Percentiles rank a stretch among this genome's conserved stretches.
These are phyloP conservation scores for sunflower (Helianthus annuus) DNA, from an alignment of 129 eudicot species.

Conservation along the genomic window HanXRQr2.0-SUNRISE NC_035443.2:165809365-165809864, in stretches of 20 bases:
- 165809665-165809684: conserved; percentile 94
- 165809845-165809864: conserved; percentile 13
- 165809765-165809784: conserved; percentile 92
- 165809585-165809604: conserved; percentile 33
- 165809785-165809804: conserved; percentile 75
- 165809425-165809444: conserved; percentile 65
- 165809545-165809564: conserved; percentile 69
- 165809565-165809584: conserved; percentile 83
- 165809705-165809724: conserved; percentile 74
- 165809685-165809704: conserved; percentile 74
- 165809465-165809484: conserved; percentile 77
- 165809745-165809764: conserved; percentile 95
- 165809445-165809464: conserved; percentile 58
- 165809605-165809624: too few species aligned
- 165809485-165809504: conserved; percentile 80
- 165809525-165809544: conserved; percentile 77
- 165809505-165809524: conserved; percentile 75
- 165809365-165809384: conserved; percentile 59
- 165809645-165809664: conserved; percentile 78
- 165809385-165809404: conserved; percentile 77
- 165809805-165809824: conserved; percentile 64
- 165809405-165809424: conserved; percentile 72
- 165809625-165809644: conserved; percentile 60
- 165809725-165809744: conserved; percentile 79
- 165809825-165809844: conserved; percentile 53